Conservation (phyloP, 331 rosid species). For the Arachis monticola region DNA sequence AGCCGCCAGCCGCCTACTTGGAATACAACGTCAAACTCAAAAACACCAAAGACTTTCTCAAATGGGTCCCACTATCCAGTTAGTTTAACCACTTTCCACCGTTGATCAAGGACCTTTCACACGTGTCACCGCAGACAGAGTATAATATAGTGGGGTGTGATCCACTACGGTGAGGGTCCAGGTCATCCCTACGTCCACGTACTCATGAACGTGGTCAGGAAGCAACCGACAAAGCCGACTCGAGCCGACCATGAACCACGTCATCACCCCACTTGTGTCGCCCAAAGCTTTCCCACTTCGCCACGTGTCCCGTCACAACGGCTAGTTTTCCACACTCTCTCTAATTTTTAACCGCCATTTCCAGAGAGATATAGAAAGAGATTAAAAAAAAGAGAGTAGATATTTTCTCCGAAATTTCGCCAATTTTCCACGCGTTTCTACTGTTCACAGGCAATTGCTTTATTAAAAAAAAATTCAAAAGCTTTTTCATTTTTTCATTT, state of each 20-base stretch:
- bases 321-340: constrained; percentile 57
- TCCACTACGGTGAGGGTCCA: constrained; percentile 27
- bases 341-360: constrained; percentile 58
- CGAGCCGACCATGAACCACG: constrained; percentile 69
- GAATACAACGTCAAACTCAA: constrained; percentile 40
- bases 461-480: constrained; percentile 27
- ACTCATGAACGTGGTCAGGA: constrained; percentile 39
- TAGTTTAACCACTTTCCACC: constrained; percentile 29
- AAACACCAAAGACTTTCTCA: neutral
- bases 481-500: neutral
- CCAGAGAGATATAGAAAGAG: neutral
- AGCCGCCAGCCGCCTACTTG: constrained; percentile 44
- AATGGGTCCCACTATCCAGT: constrained; percentile 13
- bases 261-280: constrained; percentile 39
- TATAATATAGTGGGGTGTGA: neutral
- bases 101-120: constrained; percentile 3
- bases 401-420: constrained; percentile 54
- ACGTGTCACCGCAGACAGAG: neutral
- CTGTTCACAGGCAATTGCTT: neutral
- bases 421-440: constrained; percentile 40
- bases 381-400: neutral
- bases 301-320: constrained; percentile 73
- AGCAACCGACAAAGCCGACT: constrained; percentile 55
- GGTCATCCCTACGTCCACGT: constrained; percentile 11
- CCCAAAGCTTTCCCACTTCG: neutral